Evolutionary conservation across 495 filamentous ascomycete species (phyloP), one percentile per base, ranked within the genome.

Genomic region (Hypoxylon intermedium): DNA sequence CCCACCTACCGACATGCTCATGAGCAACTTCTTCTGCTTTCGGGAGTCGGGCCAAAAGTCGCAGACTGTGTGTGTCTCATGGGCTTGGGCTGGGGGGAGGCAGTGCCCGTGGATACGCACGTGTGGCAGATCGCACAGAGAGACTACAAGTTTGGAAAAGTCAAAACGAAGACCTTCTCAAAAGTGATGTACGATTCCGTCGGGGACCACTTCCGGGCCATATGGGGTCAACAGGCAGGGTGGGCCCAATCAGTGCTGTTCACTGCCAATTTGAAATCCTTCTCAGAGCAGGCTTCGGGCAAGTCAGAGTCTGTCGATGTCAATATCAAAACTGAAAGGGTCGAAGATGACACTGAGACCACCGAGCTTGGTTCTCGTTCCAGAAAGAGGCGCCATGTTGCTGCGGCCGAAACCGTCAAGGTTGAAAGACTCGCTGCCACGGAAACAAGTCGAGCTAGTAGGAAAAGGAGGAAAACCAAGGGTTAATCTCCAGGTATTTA

Each of bases 231-330:
- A 26, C 90, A 98, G 63, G 94, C 94, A 7, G 94, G 94, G 1
- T 99, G 95, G 95, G 95, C 94, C 1, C 94, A 99, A 73, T 93
- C 88, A 33, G 95, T 98, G 13, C 81, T 99, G 4, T 99, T 99
- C 71, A 94, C 94, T 0, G 95, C 94, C 2, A 92, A 99, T 71
- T 74, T 99, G 41, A 89, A 86, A 69, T 85, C 89, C 0, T 98
- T 98, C 68, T 84, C 91, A 6, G 89, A 89, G 72, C 80, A 75
- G 70, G 78, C 57, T 48, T 47, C 53, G 7, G 58, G 78, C 71
- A 73, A 79, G 9, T 68, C 79, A 1, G 83, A 87, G 61, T 70
- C 77, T 4, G 76, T 85, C 44, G 75, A 77, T 2, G 73, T 81
- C 51, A 73, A 73, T 53, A 48, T 69, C 16, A 68, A 74, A 13